Evolutionary conservation across 176 grass and related monocot genomes (phyloP).

Genomic region (Triticum timopheevii): DNA sequence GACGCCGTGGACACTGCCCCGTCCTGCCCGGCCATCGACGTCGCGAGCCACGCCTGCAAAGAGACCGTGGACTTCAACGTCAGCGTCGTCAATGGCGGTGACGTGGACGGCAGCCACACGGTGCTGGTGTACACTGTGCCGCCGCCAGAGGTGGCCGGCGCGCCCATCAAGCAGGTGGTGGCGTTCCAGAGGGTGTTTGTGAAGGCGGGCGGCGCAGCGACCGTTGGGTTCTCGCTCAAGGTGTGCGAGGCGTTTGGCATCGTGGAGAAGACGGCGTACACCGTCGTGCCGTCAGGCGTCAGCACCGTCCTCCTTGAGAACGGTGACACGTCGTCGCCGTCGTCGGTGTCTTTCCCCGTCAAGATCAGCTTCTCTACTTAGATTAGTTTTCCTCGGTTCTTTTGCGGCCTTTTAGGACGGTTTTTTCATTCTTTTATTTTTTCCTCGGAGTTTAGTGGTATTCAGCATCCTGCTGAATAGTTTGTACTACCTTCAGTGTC

Average conservation of each 20-base stretch:
- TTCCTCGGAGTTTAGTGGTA: neutral
- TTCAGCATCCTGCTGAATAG: conserved; percentile 7
- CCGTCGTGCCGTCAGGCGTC: conserved; percentile 38
- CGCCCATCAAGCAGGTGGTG: conserved; percentile 48
- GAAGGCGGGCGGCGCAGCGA: neutral
- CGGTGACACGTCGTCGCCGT: conserved; percentile 11
- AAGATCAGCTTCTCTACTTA: conserved; percentile 17
- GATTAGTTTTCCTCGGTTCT: neutral
- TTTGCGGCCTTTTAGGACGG: neutral
- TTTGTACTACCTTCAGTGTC: neutral
- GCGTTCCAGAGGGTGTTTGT: conserved; percentile 50
- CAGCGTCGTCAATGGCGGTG: conserved; percentile 31
- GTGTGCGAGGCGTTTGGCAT: conserved; percentile 45
- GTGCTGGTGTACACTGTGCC: conserved; percentile 41
- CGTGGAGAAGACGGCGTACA: conserved; percentile 49
- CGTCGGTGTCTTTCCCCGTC: conserved; percentile 27
- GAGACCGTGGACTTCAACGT: conserved; percentile 28
- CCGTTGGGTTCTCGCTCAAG: conserved; percentile 31
- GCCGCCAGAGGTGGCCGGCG: conserved; percentile 31
- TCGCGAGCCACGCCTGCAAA: neutral
- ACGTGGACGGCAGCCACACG: conserved; percentile 9
- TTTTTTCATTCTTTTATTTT: neutral
- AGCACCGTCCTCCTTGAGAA: conserved; percentile 36
- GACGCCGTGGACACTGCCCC: neutral
- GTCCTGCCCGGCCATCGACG: neutral